These are phyloP conservation scores for Yamadazyma tumulicola DNA, from an alignment of 805 yeast genomes.

Conservation along the genomic window DNA sequence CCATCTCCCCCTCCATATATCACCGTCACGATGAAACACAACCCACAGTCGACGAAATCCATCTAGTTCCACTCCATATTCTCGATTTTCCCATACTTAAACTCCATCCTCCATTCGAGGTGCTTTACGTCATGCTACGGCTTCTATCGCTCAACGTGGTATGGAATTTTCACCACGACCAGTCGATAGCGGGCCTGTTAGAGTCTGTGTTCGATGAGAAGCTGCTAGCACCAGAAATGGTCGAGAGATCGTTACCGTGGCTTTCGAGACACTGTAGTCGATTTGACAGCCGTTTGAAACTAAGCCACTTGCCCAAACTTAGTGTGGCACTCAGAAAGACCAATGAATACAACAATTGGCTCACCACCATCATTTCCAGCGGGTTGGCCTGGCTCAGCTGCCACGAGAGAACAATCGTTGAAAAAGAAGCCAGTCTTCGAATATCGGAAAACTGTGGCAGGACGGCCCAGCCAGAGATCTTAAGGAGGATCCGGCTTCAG, in stretches of 20 bases:
- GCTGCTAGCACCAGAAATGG: conserved; percentile 20
- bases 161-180: conserved; percentile 44
- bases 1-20: background rate
- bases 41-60: conserved; percentile 12
- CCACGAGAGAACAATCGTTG: conserved; percentile 37
- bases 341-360: conserved; percentile 41
- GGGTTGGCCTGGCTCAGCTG: conserved; percentile 46
- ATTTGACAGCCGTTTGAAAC: conserved; percentile 19
- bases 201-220: conserved; percentile 29
- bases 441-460: conserved; percentile 83
- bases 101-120: conserved; percentile 44
- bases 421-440: conserved; percentile 57
- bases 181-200: background rate
- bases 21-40: background rate
- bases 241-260: conserved; percentile 43
- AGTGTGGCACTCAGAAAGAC: conserved; percentile 23
- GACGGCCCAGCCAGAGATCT: conserved; percentile 72
- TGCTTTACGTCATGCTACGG: conserved; percentile 42
- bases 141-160: conserved; percentile 48
- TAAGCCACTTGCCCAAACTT: conserved; percentile 24
- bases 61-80: conserved; percentile 41
- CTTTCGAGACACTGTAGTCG: conserved; percentile 32
- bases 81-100: conserved; percentile 59
- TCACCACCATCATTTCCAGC: conserved; percentile 49
- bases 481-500: conserved; percentile 53